A percentile compares a stretch with the other conserved stretches of the same genome.
These are phyloP conservation scores for Colletotrichum sp. DNA, from an alignment of 2,329 filamentous ascomycete species.

Conservation along the genomic window DNA sequence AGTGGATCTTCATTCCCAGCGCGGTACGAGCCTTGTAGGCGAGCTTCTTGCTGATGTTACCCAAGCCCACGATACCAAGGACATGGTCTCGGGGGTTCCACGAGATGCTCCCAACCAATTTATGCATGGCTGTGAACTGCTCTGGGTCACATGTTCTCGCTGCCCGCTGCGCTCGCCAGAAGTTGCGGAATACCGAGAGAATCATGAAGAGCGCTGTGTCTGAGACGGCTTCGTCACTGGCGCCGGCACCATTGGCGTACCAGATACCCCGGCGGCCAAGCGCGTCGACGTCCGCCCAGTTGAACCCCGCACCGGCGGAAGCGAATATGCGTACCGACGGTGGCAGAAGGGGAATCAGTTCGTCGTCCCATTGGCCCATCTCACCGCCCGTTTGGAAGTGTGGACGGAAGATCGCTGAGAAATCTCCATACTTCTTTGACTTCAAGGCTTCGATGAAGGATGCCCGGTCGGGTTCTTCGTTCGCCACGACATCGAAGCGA, in stretches of 20 bases:
- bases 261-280: constrained; percentile 43
- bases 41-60: constrained; percentile 49
- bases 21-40: constrained; percentile 48
- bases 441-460: constrained; percentile 46
- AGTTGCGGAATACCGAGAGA: constrained; percentile 53
- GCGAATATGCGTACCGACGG: constrained; percentile 61
- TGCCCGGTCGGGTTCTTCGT: constrained; percentile 37
- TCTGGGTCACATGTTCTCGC: constrained; percentile 46
- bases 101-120: constrained; percentile 48
- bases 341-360: constrained; percentile 60
- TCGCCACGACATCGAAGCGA: constrained; percentile 44
- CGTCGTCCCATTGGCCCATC: constrained; percentile 65
- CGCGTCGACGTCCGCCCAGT: constrained; percentile 63
- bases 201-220: constrained; percentile 48
- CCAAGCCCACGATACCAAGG: constrained; percentile 59
- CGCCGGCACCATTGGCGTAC: constrained; percentile 48
- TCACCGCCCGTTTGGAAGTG: constrained; percentile 68
- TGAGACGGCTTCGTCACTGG: constrained; percentile 47
- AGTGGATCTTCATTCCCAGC: constrained; percentile 60
- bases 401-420: constrained; percentile 55
- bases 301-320: constrained; percentile 65
- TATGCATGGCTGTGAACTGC: constrained; percentile 47
- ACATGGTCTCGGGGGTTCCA: constrained; percentile 52
- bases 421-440: constrained; percentile 34
- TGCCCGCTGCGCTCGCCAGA: constrained; percentile 51